A percentile compares a stretch with the other conserved stretches of the same genome.
Evolutionary conservation across 225 moss, liverwort and hornwort species (phyloP).

Genomic region (Thuidium tamariscinum): DNA sequence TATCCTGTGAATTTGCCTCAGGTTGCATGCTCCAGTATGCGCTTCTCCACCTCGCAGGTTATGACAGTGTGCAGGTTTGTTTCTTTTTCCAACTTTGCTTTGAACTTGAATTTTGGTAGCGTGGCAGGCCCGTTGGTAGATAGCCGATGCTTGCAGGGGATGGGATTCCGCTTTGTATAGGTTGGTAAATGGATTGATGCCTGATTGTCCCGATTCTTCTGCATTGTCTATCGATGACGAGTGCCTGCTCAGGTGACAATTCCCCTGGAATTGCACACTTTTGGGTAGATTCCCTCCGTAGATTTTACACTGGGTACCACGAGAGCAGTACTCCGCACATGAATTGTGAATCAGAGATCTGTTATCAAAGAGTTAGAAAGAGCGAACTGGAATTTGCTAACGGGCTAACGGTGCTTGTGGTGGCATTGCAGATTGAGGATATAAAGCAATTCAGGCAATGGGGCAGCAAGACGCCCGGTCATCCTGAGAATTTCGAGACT

Average conservation of each 20-base stretch:
- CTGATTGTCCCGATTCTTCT: neutral
- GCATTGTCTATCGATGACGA: neutral
- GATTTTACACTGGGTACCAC: neutral
- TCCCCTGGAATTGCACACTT: neutral
- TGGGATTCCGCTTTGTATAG: neutral
- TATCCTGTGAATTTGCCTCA: neutral
- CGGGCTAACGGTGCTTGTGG: neutral
- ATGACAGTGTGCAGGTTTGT: conserved; percentile 65
- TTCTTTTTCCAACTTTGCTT: neutral
- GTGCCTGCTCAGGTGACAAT: neutral
- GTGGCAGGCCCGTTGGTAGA: neutral
- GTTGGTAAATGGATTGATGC: neutral
- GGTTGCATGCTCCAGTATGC: conserved; percentile 89
- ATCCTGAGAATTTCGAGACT: conserved; percentile 94
- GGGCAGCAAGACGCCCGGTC: conserved; percentile 50
- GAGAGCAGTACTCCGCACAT: neutral
- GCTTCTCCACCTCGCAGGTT: conserved; percentile 83
- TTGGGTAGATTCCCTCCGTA: neutral
- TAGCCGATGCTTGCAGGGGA: neutral
- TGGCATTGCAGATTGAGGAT: conserved; percentile 44
- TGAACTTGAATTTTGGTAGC: neutral
- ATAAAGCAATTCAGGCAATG: conserved; percentile 94
- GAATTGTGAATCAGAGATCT: neutral
- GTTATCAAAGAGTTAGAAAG: neutral
- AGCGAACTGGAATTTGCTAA: neutral